Evolutionary conservation across 805 yeast genomes (phyloP).

Genomic region (Saccharomycopsis amapae): DNA sequence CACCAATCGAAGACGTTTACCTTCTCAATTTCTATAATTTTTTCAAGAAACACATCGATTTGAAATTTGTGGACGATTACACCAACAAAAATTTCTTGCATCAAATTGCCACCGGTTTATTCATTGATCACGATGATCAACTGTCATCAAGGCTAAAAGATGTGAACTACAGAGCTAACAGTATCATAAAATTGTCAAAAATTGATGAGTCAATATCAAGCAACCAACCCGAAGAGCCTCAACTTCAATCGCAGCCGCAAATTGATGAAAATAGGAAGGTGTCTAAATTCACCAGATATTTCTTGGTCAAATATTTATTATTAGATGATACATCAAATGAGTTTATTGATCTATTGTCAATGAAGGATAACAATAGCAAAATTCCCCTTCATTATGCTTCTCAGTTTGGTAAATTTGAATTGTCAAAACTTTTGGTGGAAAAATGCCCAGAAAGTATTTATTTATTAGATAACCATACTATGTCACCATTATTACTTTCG

Average conservation of each 20-base stretch:
- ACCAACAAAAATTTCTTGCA: constrained; percentile 72
- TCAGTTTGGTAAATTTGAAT: constrained; percentile 42
- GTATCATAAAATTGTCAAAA: constrained; percentile 7
- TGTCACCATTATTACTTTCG: constrained; percentile 77
- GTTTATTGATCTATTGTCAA: constrained; percentile 28
- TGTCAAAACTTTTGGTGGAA: constrained; percentile 33
- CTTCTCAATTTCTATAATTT: constrained; percentile 40
- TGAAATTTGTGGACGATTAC: constrained; percentile 61
- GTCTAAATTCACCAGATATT: constrained; percentile 13
- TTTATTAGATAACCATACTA: constrained; percentile 61
- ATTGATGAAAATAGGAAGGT: too few relatives aligned
- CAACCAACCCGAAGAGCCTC: background rate
- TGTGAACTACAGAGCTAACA: background rate
- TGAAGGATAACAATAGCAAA: constrained; percentile 63
- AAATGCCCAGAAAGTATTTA: constrained; percentile 27
- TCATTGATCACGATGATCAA: background rate
- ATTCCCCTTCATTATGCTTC: constrained; percentile 86
- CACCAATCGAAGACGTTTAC: constrained; percentile 58
- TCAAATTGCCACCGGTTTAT: constrained; percentile 38
- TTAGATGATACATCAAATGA: constrained; percentile 19
- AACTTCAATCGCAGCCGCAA: background rate
- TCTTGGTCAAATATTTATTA: constrained; percentile 12
- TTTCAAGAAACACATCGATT: constrained; percentile 51
- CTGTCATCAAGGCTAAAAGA: background rate
- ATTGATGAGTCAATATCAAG: background rate